Evolutionary conservation across 1,284 basidiomycete species (phyloP), one percentile per base, ranked within the genome.

Genomic region (Anthracocystis walkeri): DNA sequence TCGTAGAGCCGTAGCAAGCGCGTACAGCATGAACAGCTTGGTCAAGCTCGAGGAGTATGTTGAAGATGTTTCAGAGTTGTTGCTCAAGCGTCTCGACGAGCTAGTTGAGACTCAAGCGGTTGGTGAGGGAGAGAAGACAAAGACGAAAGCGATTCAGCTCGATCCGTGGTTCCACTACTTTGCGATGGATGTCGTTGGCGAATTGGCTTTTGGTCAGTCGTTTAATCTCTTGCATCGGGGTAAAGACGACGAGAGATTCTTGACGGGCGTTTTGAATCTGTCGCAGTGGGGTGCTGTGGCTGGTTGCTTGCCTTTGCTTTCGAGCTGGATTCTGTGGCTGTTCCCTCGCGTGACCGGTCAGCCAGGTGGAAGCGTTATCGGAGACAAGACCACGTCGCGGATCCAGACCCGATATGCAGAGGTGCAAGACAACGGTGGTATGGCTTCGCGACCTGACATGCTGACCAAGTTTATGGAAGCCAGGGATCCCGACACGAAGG

Each of bases 111-210:
- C 63, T 4, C 49, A 75, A 7, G 21, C 66, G 14, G 60, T 10
- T 0, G 35, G 23, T 8, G 16, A 60, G n/a, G 58, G 42, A 10
- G 60, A 62, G 4, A 55, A 56, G 29, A 48, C 44, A 3, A 70
- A 55, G 60, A 64, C 60, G 1, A 61, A 53, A 38, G 42, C 75
- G 11, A 64, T 78, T n/a, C 51, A 67, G 38, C 40, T 82, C 20
- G 73, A 76, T 48, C 65, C 71, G 4, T 75, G 77, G 69, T 73
- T 80, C 53, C 75, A 77, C 52, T 82, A 56, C 58, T 81, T 79
- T 56, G 78, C 78, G 23, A 80, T 79, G 73, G 80, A 82, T 33
- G 76, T 75, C 4, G 77, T 82, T 2, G 78, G 78, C 11, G 74
- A 82, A 44, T 63, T 82, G 23, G 78, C 78, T 8, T 77, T 77